phyloP scores from a whole-genome alignment of 306 rosid genomes.

The Vigna mungo region DNA sequence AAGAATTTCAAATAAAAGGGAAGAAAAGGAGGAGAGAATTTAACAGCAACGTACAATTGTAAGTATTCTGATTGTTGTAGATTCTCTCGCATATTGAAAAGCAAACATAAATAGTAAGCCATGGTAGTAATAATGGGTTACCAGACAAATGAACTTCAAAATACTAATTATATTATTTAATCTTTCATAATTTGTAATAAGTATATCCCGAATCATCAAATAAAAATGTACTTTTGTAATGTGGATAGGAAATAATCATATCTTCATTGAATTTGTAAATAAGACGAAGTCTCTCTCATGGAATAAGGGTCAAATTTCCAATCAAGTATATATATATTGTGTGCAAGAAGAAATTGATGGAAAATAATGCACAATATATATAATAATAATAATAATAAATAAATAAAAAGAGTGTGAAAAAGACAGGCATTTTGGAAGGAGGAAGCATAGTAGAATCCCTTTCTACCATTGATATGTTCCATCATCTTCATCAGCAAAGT shows the following conservation, averaged over 20 bases:
- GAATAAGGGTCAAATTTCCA: slow-evolving; percentile 43
- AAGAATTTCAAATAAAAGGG: not conserved
- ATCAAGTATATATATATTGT: slow-evolving; percentile 42
- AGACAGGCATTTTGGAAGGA: slow-evolving; percentile 41
- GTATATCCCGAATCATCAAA: slow-evolving; percentile 13
- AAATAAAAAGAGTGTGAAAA: slow-evolving; percentile 27
- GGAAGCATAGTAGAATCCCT: slow-evolving; percentile 27
- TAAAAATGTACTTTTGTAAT: not conserved
- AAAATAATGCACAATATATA: slow-evolving; percentile 9
- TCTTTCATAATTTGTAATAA: not conserved
- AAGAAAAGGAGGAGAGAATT: not conserved
- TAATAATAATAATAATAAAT: not conserved
- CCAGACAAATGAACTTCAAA: not conserved
- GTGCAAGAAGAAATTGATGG: slow-evolving; percentile 35
- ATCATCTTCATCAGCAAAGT: slow-evolving; percentile 24
- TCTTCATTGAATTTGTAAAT: slow-evolving; percentile 34
- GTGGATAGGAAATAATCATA: slow-evolving; percentile 36
- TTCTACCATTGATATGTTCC: slow-evolving; percentile 33
- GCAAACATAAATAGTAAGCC: not conserved
- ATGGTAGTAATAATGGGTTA: not conserved
- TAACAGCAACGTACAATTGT: not conserved
- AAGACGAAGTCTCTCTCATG: slow-evolving; percentile 35
- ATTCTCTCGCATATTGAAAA: not conserved
- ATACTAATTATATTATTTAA: not conserved
- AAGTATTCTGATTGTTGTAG: not conserved